A percentile compares a stretch with the other conserved stretches of the same genome.
These are phyloP conservation scores for Fragaria iinumae DNA, from an alignment of 306 rosid species.

Conservation along the genomic window DNA sequence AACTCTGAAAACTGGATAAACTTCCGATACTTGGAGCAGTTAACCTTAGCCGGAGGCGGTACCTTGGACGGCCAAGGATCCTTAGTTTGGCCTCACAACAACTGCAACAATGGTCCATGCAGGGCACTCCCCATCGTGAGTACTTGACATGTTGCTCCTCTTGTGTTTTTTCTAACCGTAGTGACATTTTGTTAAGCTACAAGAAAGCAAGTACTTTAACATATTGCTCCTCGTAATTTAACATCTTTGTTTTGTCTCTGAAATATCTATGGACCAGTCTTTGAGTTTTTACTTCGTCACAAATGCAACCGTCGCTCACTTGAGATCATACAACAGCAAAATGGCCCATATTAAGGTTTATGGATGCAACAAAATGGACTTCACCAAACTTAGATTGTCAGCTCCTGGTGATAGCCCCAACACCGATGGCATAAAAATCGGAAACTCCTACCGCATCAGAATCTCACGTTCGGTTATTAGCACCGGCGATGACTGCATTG, in stretches of 20 bases:
- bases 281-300: conserved; percentile 48
- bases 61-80: conserved; percentile 56
- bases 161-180: not conserved
- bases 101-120: conserved; percentile 35
- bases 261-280: conserved; percentile 31
- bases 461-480: conserved; percentile 26
- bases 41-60: conserved; percentile 50
- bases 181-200: not conserved
- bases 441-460: conserved; percentile 22
- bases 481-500: conserved; percentile 65
- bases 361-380: conserved; percentile 39
- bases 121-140: conserved; percentile 37
- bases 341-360: conserved; percentile 39
- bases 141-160: not conserved
- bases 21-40: conserved; percentile 39
- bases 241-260: too few relatives aligned
- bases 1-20: conserved; percentile 40
- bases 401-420: conserved; percentile 55
- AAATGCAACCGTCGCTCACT: conserved; percentile 38
- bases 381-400: conserved; percentile 29
- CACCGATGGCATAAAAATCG: conserved; percentile 75
- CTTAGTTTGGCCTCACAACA: conserved; percentile 41
- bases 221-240: too few relatives aligned
- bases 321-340: conserved; percentile 54
- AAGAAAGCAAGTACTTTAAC: too few relatives aligned